phyloP scores from a whole-genome alignment of 2,329 filamentous ascomycete species.

The Sclerotinia spermophila region DNA sequence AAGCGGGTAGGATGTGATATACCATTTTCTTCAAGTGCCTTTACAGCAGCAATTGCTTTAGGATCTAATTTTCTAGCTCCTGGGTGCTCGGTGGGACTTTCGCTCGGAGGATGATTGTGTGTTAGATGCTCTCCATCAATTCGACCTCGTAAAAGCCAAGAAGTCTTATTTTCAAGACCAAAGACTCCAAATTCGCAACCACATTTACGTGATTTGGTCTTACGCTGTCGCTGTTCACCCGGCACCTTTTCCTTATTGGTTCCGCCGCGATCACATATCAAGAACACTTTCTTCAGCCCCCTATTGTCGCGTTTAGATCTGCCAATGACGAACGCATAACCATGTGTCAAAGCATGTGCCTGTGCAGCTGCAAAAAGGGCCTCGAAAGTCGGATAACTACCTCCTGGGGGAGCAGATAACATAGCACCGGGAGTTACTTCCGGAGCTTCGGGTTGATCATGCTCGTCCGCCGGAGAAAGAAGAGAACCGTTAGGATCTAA shows the following conservation, averaged over 20 bases:
- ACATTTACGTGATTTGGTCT: constrained; percentile 66
- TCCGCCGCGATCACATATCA: constrained; percentile 63
- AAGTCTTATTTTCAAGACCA: constrained; percentile 62
- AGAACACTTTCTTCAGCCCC: constrained; percentile 63
- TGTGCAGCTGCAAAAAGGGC: constrained; percentile 62
- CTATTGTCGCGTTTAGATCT: constrained; percentile 62
- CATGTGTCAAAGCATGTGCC: constrained; percentile 62
- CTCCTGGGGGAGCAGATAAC: constrained; percentile 51
- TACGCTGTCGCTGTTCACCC: constrained; percentile 46
- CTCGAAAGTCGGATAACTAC: constrained; percentile 61
- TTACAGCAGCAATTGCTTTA: constrained; percentile 65
- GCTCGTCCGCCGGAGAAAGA: constrained; percentile 19
- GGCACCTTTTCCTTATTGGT: constrained; percentile 52
- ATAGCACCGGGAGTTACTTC: constrained; percentile 33
- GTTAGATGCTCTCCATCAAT: constrained; percentile 55
- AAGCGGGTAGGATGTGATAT: constrained; percentile 35
- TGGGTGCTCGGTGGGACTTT: constrained; percentile 63
- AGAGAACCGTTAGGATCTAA: constrained; percentile 26
- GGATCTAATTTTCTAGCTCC: constrained; percentile 63
- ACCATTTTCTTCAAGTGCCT: constrained; percentile 63
- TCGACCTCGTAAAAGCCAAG: constrained; percentile 64
- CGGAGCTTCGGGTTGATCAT: constrained; percentile 17
- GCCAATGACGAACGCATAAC: constrained; percentile 65
- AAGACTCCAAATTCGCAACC: constrained; percentile 69
- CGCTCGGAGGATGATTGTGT: constrained; percentile 64